phyloP scores from a whole-genome alignment of 2,329 filamentous ascomycete genomes.

The Colletotrichum chlorophyti region DNA sequence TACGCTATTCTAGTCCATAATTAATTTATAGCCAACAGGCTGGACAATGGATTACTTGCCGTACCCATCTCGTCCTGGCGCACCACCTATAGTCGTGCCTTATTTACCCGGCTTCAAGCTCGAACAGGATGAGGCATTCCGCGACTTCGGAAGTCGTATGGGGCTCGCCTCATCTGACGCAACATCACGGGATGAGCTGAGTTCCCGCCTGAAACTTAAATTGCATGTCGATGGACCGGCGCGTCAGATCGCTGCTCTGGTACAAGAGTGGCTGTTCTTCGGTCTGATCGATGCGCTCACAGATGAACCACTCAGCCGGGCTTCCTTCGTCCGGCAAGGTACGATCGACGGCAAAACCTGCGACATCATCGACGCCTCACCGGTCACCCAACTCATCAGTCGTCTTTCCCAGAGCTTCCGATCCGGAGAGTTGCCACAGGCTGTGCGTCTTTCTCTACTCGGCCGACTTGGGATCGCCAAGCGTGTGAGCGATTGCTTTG shows the following conservation, averaged over 20 bases:
- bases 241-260: not conserved
- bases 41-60: slow-evolving; percentile 2
- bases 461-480: not conserved
- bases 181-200: not conserved
- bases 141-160: too few relatives aligned
- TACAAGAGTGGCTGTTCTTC: slow-evolving; percentile 1
- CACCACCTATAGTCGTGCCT: not conserved
- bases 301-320: not conserved
- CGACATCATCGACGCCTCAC: not conserved
- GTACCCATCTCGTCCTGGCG: not conserved
- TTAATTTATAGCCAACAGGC: too few relatives aligned
- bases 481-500: not conserved
- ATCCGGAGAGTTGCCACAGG: not conserved
- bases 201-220: not conserved
- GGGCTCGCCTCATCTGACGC: too few relatives aligned
- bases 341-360: not conserved
- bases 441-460: too few relatives aligned
- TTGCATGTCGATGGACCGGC: not conserved
- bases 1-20: too few relatives aligned
- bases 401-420: not conserved
- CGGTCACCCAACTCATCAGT: not conserved
- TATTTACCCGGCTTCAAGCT: not conserved
- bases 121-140: too few relatives aligned
- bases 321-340: not conserved
- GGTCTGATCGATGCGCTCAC: not conserved